Conservation (phyloP, 345 rosid genomes). For the Eucalyptus viminalis region DNA sequence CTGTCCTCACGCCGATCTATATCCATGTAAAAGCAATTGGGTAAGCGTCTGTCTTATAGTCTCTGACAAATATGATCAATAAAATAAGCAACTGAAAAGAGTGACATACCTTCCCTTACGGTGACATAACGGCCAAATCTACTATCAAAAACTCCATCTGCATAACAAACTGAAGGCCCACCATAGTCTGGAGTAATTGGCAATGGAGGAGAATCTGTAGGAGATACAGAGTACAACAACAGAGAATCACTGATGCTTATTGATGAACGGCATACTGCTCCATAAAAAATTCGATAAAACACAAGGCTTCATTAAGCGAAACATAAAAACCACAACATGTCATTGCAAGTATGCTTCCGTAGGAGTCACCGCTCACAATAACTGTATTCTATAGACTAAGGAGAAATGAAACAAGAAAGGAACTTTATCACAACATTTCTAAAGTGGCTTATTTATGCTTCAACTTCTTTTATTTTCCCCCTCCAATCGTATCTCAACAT, state of each 20-base stretch:
- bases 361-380: not conserved
- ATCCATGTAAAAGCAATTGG: not conserved
- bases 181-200: constrained; percentile 88
- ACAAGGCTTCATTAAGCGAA: not conserved
- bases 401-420: not conserved
- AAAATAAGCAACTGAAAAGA: not conserved
- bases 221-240: not conserved
- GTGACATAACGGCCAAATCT: constrained; percentile 53
- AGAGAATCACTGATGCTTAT: not conserved
- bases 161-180: constrained; percentile 51
- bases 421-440: not conserved
- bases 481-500: not conserved
- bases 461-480: not conserved
- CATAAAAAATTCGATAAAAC: not conserved
- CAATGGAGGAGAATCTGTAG: constrained; percentile 35
- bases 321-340: not conserved
- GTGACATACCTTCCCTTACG: constrained; percentile 71
- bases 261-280: not conserved
- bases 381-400: not conserved
- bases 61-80: not conserved
- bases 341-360: not conserved
- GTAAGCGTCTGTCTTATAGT: not conserved
- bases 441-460: not conserved
- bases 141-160: constrained; percentile 79
- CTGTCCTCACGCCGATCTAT: constrained; percentile 57